These are phyloP conservation scores for Hamigera avellanea DNA, from an alignment of 495 filamentous ascomycete species.

Conservation along the genomic window DNA sequence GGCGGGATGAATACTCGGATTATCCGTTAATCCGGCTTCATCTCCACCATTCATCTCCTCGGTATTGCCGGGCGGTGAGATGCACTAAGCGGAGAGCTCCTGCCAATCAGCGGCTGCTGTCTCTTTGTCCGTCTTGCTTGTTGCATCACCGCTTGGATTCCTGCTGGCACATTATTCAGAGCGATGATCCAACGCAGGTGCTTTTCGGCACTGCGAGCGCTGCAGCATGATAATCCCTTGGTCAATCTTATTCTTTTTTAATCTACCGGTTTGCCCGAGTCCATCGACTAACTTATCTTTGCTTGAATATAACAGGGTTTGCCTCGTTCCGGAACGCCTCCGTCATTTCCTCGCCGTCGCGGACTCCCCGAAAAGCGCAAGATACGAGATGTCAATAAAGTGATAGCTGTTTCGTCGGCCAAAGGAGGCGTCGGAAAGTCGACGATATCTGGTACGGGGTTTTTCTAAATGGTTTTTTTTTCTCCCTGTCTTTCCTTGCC, in stretches of 20 bases:
- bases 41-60: too few relatives aligned
- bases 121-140: too few relatives aligned
- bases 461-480: too few relatives aligned
- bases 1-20: too few relatives aligned
- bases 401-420: constrained; percentile 86
- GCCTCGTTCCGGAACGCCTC: constrained; percentile 62
- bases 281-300: background rate
- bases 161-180: too few relatives aligned
- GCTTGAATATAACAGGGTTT: constrained; percentile 48
- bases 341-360: constrained; percentile 64
- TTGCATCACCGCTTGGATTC: too few relatives aligned
- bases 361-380: constrained; percentile 70
- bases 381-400: constrained; percentile 72
- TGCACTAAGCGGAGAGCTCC: too few relatives aligned
- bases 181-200: constrained; percentile 17
- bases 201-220: constrained; percentile 50
- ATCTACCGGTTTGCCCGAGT: too few relatives aligned
- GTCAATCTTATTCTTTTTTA: constrained; percentile 43
- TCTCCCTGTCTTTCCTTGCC: too few relatives aligned
- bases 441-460: constrained; percentile 70
- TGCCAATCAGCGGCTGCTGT: too few relatives aligned
- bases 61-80: constrained; percentile 13
- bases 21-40: too few relatives aligned
- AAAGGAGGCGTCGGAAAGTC: constrained; percentile 97
- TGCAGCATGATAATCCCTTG: constrained; percentile 87